Conservation (phyloP, 305 asterid species). For the Nicotiana rustica region DNA sequence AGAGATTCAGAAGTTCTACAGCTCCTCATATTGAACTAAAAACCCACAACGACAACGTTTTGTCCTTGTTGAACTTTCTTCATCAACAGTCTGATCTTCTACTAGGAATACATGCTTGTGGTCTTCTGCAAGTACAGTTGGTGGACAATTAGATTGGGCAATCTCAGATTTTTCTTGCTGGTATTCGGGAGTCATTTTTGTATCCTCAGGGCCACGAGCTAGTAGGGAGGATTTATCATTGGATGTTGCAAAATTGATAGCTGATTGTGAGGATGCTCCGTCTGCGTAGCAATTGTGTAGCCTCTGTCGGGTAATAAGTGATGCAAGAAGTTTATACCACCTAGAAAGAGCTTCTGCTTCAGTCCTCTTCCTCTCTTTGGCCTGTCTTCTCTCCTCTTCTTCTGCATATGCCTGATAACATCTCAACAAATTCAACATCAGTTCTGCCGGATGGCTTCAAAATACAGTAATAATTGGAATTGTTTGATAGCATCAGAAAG, state of each 20-base stretch:
- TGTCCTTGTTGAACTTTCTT: slow-evolving; percentile 53
- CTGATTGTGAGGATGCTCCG: slow-evolving; percentile 47
- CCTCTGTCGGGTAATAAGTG: slow-evolving; percentile 82
- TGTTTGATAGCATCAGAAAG: not conserved
- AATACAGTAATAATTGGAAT: not conserved
- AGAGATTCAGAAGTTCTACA: slow-evolving; percentile 43
- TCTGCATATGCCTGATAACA: slow-evolving; percentile 74
- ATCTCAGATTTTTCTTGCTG: slow-evolving; percentile 43
- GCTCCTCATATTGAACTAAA: slow-evolving; percentile 73
- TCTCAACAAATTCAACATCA: slow-evolving; percentile 33
- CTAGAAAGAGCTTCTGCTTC: slow-evolving; percentile 81
- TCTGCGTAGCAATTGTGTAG: slow-evolving; percentile 68
- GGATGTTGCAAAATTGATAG: slow-evolving; percentile 43
- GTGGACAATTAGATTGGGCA: slow-evolving; percentile 31
- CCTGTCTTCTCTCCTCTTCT: slow-evolving; percentile 82
- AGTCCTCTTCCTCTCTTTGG: slow-evolving; percentile 64
- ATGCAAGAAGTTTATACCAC: slow-evolving; percentile 98
- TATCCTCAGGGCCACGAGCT: slow-evolving; percentile 35
- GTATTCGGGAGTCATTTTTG: slow-evolving; percentile 36
- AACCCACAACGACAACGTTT: slow-evolving; percentile 87
- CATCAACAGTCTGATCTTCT: slow-evolving; percentile 59
- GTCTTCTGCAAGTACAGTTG: slow-evolving; percentile 46
- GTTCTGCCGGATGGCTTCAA: slow-evolving; percentile 3
- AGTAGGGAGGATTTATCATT: slow-evolving; percentile 38
- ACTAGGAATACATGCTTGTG: slow-evolving; percentile 68